Evolutionary conservation across 495 filamentous ascomycete genomes (phyloP).

Genomic region (Podospora fimiseda): DNA sequence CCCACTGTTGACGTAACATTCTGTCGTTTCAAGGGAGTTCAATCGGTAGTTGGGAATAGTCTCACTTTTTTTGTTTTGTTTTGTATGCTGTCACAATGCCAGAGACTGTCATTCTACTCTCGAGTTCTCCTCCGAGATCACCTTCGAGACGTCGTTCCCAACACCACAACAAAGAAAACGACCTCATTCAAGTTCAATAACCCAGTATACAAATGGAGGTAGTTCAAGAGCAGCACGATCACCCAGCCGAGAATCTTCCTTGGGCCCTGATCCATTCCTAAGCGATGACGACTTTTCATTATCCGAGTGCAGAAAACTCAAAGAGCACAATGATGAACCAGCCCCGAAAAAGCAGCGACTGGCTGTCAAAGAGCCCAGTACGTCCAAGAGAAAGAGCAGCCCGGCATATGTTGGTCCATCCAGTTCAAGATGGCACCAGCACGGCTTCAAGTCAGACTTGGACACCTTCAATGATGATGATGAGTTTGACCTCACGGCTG

Average conservation of each 20-base stretch:
- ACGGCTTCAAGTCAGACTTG: neutral
- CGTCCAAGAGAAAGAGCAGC: neutral
- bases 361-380: neutral
- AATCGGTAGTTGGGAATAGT: too few species aligned
- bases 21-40: too few species aligned
- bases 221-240: too few species aligned
- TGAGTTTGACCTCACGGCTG: neutral
- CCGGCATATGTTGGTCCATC: neutral
- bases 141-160: neutral
- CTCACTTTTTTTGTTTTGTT: too few species aligned
- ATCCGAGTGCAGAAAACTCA: neutral
- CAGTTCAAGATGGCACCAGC: neutral
- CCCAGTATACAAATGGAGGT: too few species aligned
- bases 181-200: neutral
- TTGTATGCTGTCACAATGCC: neutral
- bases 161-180: neutral
- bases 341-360: neutral
- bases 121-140: neutral
- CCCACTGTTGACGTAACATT: neutral
- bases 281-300: neutral
- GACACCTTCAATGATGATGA: neutral
- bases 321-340: neutral
- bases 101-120: neutral
- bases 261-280: neutral
- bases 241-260: too few species aligned